Evolutionary conservation across 2,329 filamentous ascomycete genomes (phyloP), one percentile per base, ranked within the genome.

Genomic region (Achaetomium macrosporum): DNA sequence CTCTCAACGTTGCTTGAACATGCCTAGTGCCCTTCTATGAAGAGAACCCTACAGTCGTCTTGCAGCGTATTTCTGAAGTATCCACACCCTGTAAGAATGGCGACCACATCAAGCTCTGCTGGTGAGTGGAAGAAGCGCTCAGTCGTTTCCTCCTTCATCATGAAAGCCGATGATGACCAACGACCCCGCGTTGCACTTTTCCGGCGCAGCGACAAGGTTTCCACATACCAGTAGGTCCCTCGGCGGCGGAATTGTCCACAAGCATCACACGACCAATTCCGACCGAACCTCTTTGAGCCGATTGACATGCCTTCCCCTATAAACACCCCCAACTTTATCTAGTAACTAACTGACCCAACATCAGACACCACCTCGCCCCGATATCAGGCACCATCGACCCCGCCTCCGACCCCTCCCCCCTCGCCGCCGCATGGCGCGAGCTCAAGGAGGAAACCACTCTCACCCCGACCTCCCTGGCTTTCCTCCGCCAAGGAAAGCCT

Each of bases 361-460:
- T 33, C 55, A 77, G 76, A 61, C 75, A 76, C 61, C 81, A 77
- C 62, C 75, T 82, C 46, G 82, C 81, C 0, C 79, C 83, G 1
- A 77, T 86, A 16, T 82, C 82, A 0, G 84, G 84, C 36, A 77
- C 73, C 50, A 77, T 87, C 47, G 78, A 85, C 3, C 48, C 68
- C 4, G 25, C 25, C 6, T 63, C 66, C 0, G 83, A 87, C 59
- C 53, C 68, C 3, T 73, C 66, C 19, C 77, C 83, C 0, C 64
- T 82, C 6, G 68, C 72, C 3, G 77, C 83, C 0, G 83, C 84
- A 25, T 78, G 78, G 73, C 75, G 84, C 13, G 83, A 86, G 65
- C 70, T 87, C 19, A 61, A 65, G 5, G 83, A 87, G 63, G 83
- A 87, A 64, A 86, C 83, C 0, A 72, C 69, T 1, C 71, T 87